phyloP scores from a whole-genome alignment of 108 stramenopile species.

The Cyclostephanos tholiformis region DNA sequence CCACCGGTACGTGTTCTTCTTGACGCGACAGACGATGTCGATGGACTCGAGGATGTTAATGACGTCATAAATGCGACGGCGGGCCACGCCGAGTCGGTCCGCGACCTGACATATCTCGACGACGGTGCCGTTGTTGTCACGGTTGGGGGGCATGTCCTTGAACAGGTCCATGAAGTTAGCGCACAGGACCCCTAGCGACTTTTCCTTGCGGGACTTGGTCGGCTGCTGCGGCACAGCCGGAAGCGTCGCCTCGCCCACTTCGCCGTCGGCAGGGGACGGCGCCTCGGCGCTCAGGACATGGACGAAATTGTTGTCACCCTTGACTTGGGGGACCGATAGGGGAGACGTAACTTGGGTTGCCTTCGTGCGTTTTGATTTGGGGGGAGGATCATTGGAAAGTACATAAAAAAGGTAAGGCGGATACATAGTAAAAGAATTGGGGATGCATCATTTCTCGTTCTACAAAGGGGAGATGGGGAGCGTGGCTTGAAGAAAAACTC shows the following conservation, averaged over 20 bases:
- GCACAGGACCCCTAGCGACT: constrained; percentile 77
- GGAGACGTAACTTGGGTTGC: constrained; percentile 6
- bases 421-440: too few species aligned
- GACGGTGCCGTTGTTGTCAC: constrained; percentile 40
- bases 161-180: constrained; percentile 67
- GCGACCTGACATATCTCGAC: constrained; percentile 75
- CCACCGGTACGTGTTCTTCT: constrained; percentile 93
- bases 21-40: constrained; percentile 68
- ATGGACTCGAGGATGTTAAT: constrained; percentile 93
- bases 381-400: neutral
- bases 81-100: constrained; percentile 78
- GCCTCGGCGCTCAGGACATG: neutral
- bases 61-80: constrained; percentile 93
- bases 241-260: neutral
- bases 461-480: too few species aligned
- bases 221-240: neutral
- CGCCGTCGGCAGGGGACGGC: neutral
- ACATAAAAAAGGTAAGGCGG: too few species aligned
- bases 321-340: neutral
- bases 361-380: neutral
- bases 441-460: too few species aligned
- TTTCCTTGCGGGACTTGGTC: constrained; percentile 64
- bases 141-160: constrained; percentile 34
- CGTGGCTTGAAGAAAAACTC: neutral
- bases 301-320: neutral